Percentiles rank a stretch among this genome's conserved stretches.
These are phyloP conservation scores for Mucor plumbeus DNA, from an alignment of 371 early-diverging fungal genomes.

Conservation along the genomic window DNA sequence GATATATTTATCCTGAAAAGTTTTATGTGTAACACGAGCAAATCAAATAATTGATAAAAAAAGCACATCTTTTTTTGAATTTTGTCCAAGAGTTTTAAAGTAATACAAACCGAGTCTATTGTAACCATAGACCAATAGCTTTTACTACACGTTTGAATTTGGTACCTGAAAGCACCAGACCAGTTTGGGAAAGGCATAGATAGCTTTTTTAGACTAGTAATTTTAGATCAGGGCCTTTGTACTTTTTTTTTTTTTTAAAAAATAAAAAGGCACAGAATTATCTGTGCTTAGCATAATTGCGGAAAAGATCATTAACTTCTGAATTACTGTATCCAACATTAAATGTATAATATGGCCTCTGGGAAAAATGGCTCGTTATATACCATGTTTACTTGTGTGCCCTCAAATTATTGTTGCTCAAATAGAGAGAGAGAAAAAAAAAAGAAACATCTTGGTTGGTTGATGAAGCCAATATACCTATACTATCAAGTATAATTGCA, in stretches of 20 bases:
- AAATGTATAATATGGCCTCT: background rate
- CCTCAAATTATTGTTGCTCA: background rate
- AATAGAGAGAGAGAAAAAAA: background rate
- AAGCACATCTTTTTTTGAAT: background rate
- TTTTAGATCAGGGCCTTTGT: conserved; percentile 1
- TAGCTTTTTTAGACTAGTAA: background rate
- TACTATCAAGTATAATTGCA: background rate
- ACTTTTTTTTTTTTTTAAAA: too few relatives aligned
- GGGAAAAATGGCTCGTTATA: background rate
- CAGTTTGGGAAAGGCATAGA: background rate
- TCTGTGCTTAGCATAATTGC: background rate
- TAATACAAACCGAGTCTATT: background rate
- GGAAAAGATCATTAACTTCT: background rate
- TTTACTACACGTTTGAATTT: background rate
- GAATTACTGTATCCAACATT: too few relatives aligned
- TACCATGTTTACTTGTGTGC: background rate
- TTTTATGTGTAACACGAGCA: too few relatives aligned
- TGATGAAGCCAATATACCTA: background rate
- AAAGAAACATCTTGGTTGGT: background rate
- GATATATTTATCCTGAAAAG: too few relatives aligned
- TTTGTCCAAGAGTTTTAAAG: background rate
- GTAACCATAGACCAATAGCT: background rate
- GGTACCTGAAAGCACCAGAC: background rate
- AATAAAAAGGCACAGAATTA: background rate
- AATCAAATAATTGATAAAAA: too few relatives aligned